Percentiles rank a stretch among this genome's conserved stretches.
phyloP scores from a whole-genome alignment of 345 rosid species.

The Salix arbutifolia region DNA sequence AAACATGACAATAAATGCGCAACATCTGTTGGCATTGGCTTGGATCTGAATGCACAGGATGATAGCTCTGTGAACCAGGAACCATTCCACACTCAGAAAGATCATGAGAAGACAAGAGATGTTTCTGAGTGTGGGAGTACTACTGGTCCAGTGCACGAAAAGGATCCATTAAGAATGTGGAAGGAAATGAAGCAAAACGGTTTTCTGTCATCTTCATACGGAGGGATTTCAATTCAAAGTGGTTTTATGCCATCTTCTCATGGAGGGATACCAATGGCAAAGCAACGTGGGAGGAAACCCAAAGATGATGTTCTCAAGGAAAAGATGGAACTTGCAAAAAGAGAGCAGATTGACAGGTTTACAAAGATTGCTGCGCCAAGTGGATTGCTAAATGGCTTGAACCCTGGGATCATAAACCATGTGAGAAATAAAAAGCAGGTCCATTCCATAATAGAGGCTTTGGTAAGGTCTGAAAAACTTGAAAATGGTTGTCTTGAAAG shows the following conservation, averaged over 20 bases:
- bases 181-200: constrained; percentile 88
- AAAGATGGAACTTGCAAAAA: constrained; percentile 69
- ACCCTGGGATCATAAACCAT: constrained; percentile 90
- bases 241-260: constrained; percentile 37
- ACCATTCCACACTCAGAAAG: constrained; percentile 30
- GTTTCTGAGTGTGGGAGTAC: constrained; percentile 77
- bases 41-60: constrained; percentile 56
- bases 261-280: constrained; percentile 58
- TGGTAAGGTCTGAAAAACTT: constrained; percentile 55
- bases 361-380: constrained; percentile 85
- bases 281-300: constrained; percentile 61
- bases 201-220: constrained; percentile 67
- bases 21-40: constrained; percentile 28
- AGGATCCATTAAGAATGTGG: constrained; percentile 70
- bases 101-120: constrained; percentile 31
- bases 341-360: constrained; percentile 71
- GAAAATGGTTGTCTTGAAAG: constrained; percentile 25
- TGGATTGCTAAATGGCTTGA: constrained; percentile 77
- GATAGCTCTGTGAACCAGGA: constrained; percentile 48
- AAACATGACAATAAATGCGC: constrained; percentile 23
- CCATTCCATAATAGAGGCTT: constrained; percentile 76
- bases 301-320: constrained; percentile 51
- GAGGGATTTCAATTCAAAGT: constrained; percentile 48
- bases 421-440: constrained; percentile 87
- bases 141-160: constrained; percentile 41